These are phyloP conservation scores for Euphorbia pulcherrima DNA, from an alignment of 345 rosid genomes.

Conservation along the genomic window DNA sequence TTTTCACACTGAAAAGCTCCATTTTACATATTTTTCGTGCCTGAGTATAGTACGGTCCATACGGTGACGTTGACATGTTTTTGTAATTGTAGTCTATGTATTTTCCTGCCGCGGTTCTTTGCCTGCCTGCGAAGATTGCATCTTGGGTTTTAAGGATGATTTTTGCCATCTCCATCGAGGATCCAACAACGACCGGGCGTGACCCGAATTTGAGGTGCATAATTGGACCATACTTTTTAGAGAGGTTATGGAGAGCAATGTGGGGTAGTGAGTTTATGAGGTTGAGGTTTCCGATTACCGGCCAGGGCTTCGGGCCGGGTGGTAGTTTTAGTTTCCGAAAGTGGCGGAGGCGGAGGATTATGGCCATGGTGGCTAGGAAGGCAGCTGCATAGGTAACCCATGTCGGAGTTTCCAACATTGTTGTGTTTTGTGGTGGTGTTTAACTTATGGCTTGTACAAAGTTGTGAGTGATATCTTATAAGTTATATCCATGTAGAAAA, in stretches of 20 bases:
- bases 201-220: constrained; percentile 60
- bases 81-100: constrained; percentile 65
- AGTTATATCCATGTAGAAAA: too few relatives aligned
- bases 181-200: constrained; percentile 43
- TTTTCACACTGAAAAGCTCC: constrained; percentile 57
- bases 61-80: constrained; percentile 58
- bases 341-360: constrained; percentile 29
- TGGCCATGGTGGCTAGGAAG: constrained; percentile 34
- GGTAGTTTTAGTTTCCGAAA: constrained; percentile 42
- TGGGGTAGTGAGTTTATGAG: constrained; percentile 63
- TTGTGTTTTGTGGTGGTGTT: too few relatives aligned
- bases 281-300: constrained; percentile 64
- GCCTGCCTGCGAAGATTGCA: constrained; percentile 40
- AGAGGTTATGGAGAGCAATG: constrained; percentile 48
- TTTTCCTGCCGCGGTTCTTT: constrained; percentile 50
- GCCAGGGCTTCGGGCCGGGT: constrained; percentile 66
- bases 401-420: too few relatives aligned
- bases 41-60: constrained; percentile 66
- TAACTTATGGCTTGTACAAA: too few relatives aligned
- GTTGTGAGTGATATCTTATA: too few relatives aligned
- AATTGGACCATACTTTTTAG: constrained; percentile 54
- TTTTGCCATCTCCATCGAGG: constrained; percentile 55
- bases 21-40: constrained; percentile 56
- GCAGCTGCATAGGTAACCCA: background rate
- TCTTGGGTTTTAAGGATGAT: constrained; percentile 53